phyloP scores from a whole-genome alignment of 2,329 filamentous ascomycete genomes.

The Sclerotinia subarctica region DNA sequence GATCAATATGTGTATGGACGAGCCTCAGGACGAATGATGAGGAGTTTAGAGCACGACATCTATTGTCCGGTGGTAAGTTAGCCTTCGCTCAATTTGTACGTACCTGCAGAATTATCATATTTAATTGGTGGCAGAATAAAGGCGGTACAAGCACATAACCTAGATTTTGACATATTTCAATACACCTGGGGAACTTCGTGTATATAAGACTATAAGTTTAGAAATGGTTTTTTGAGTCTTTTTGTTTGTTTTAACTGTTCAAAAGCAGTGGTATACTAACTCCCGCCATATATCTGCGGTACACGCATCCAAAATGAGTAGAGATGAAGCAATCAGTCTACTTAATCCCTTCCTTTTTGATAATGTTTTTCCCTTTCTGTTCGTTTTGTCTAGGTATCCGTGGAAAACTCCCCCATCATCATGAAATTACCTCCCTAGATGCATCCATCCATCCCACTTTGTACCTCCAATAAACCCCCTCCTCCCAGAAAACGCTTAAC shows the following conservation, averaged over 20 bases:
- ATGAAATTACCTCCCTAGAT: slow-evolving; percentile 7
- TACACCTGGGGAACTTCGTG: background rate
- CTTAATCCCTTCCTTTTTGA: background rate
- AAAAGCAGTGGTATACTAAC: background rate
- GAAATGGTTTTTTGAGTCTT: background rate
- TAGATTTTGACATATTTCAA: background rate
- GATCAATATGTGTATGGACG: background rate
- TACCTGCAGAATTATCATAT: too few species aligned
- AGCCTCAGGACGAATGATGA: slow-evolving; percentile 7
- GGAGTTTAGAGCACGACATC: slow-evolving; percentile 11
- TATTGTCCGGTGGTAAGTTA: too few species aligned
- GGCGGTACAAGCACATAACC: background rate
- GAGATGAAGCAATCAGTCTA: background rate
- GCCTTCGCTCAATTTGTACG: too few species aligned
- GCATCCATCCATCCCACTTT: background rate
- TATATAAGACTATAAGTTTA: too few species aligned
- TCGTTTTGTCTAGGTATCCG: background rate
- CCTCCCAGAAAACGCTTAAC: background rate
- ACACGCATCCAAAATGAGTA: background rate
- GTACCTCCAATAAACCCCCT: too few species aligned
- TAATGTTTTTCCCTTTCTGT: background rate
- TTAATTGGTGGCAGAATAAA: too few species aligned
- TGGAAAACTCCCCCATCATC: background rate
- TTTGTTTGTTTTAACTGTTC: background rate
- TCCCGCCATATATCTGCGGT: background rate